Percentiles rank a stretch among this genome's conserved stretches.
These are phyloP conservation scores for Colletotrichum godetiae DNA, from an alignment of 2,329 filamentous ascomycete genomes.

Conservation along the genomic window DNA sequence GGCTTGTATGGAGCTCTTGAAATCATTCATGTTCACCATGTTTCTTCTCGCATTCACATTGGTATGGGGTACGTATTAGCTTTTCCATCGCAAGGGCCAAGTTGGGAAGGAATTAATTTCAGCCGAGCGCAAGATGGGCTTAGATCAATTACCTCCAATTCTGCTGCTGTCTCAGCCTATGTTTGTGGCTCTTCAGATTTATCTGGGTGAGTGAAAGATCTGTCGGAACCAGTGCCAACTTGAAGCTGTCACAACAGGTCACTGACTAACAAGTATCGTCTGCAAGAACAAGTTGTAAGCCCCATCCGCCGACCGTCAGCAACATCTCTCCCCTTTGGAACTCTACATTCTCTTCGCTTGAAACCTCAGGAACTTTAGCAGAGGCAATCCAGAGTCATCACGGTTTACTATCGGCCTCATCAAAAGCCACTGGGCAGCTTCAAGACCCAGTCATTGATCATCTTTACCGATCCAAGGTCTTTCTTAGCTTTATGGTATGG, in stretches of 20 bases:
- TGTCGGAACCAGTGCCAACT: not conserved
- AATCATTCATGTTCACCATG: not conserved
- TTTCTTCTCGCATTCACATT: not conserved
- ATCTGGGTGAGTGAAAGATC: not conserved
- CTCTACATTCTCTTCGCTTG: not conserved
- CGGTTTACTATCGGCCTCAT: not conserved
- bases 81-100: not conserved
- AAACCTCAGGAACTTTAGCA: not conserved
- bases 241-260: not conserved
- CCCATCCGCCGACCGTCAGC: not conserved
- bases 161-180: not conserved
- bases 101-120: too few species aligned
- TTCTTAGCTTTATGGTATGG: too few species aligned
- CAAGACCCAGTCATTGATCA: too few species aligned
- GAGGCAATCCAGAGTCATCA: not conserved
- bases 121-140: not conserved
- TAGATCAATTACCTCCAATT: not conserved
- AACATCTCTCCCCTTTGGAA: not conserved
- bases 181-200: not conserved
- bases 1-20: not conserved
- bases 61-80: not conserved
- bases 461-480: too few species aligned
- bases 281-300: not conserved
- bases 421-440: too few species aligned
- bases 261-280: not conserved